Evolutionary conservation across 352 stramenopile genomes (phyloP).

Genomic region (Pythium sukuiense): DNA sequence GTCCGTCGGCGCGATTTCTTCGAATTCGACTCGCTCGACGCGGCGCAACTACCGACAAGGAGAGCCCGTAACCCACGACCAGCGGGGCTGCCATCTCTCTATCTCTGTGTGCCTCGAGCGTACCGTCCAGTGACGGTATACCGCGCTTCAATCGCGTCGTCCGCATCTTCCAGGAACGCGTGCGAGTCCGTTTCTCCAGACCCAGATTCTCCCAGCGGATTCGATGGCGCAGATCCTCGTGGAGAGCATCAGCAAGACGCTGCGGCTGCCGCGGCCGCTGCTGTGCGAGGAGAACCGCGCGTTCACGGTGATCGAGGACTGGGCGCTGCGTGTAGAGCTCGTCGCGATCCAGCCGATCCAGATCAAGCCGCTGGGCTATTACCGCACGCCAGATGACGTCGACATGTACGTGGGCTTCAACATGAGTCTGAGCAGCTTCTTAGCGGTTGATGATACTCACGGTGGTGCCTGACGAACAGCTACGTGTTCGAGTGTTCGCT

Average conservation of each 20-base stretch:
- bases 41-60: neutral
- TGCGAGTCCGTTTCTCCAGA: neutral
- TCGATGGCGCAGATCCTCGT: conserved; percentile 41
- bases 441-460: neutral
- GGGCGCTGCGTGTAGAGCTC: conserved; percentile 52
- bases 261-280: conserved; percentile 63
- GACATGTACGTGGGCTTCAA: conserved; percentile 61
- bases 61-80: neutral
- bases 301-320: conserved; percentile 65
- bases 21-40: neutral
- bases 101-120: neutral
- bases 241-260: conserved; percentile 52
- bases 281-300: conserved; percentile 60
- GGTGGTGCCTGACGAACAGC: conserved; percentile 28
- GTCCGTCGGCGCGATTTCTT: conserved; percentile 3
- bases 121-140: neutral
- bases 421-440: neutral
- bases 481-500: conserved; percentile 81
- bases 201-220: neutral
- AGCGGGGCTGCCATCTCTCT: neutral
- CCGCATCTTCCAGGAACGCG: neutral
- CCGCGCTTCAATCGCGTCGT: neutral
- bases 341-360: conserved; percentile 48
- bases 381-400: conserved; percentile 73
- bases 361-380: conserved; percentile 74